Evolutionary conservation across 805 yeast genomes (phyloP), one percentile per base, ranked within the genome.

Genomic region (Candida hungchunana): DNA sequence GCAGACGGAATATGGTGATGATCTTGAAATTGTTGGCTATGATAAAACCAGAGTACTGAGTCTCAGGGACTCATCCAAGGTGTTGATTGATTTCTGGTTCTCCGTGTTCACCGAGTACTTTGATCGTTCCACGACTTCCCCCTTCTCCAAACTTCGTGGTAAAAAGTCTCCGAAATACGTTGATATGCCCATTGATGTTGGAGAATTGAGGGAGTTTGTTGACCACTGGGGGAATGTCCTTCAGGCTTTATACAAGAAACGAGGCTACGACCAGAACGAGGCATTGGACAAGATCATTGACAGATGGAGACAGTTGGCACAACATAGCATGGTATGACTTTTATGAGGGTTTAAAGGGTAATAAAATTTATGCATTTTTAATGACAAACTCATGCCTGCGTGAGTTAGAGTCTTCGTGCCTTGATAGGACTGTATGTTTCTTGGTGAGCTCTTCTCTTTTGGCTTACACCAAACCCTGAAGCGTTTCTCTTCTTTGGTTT

Each of bases 101-200:
- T 67, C 87, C 1, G 81, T 75, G 1, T 83, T 83, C 50, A 55
- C 69, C 4, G 73, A 63, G 3, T 72, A 68, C 38, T 73, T 80
- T 38, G 35, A 42, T 8, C 31, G 33, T 5, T 27, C 43, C 3
- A 20, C 48, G 21, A 27, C 47, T 43, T 40, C 38, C 33, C 44
- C 60, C 31, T 38, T 47, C 41, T 23, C 39, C 34, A 22, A 45
- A 13, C 37, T n/a, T n/a, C n/a, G 48, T 26, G 60, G 63, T 48
- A 55, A 42, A 36, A 52, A 50, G 31, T 26, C 38, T 2, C 63
- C 67, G 0, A 16, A 32, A 5, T 34, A 28, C 18, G 37, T 48
- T 1, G 24, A 32, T 6, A 18, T 50, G 0, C 77, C 81, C 0
- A 13, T 23, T 2, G 36, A 42, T 13, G 22, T 35, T 2, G n/a